Evolutionary conservation across 495 filamentous ascomycete species (phyloP).

Genomic region (Parachaetomium inaequale): DNA sequence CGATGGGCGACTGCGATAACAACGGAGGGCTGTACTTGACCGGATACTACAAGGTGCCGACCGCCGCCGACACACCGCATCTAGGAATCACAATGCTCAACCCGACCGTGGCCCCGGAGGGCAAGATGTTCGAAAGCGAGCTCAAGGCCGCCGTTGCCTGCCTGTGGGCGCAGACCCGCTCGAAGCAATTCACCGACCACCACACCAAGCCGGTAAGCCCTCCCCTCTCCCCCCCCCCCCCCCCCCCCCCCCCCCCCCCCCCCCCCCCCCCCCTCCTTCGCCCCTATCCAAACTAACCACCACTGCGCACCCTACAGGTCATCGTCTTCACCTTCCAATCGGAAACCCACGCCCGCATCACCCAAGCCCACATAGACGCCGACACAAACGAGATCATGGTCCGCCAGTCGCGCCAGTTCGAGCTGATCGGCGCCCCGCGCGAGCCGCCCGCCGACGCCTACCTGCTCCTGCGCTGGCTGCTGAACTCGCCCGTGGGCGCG

Average conservation of each 20-base stretch:
- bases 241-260: too few species aligned
- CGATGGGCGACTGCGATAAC: too few species aligned
- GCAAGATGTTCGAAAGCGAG: too few species aligned
- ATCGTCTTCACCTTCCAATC: neutral
- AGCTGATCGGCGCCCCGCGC: neutral
- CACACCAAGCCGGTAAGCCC: neutral
- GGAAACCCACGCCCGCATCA: neutral
- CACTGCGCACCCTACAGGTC: neutral
- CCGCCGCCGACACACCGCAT: too few species aligned
- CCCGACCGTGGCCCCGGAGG: too few species aligned
- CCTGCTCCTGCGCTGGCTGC: neutral
- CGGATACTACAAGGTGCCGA: too few species aligned
- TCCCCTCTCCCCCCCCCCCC: too few species aligned
- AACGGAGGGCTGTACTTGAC: too few species aligned
- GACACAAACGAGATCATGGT: neutral
- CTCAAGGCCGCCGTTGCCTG: neutral
- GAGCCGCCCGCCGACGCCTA: constrained; percentile 1
- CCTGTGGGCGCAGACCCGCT: neutral
- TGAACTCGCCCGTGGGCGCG: neutral
- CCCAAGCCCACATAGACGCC: neutral
- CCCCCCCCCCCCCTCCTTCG: neutral
- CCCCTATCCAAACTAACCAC: neutral
- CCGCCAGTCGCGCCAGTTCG: constrained; percentile 2
- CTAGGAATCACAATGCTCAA: too few species aligned
- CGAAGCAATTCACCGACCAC: neutral